A percentile compares a stretch with the other conserved stretches of the same genome.
These are phyloP conservation scores for Calonectria hongkongensis DNA, from an alignment of 2,329 filamentous ascomycete genomes.

Conservation along the genomic window DNA sequence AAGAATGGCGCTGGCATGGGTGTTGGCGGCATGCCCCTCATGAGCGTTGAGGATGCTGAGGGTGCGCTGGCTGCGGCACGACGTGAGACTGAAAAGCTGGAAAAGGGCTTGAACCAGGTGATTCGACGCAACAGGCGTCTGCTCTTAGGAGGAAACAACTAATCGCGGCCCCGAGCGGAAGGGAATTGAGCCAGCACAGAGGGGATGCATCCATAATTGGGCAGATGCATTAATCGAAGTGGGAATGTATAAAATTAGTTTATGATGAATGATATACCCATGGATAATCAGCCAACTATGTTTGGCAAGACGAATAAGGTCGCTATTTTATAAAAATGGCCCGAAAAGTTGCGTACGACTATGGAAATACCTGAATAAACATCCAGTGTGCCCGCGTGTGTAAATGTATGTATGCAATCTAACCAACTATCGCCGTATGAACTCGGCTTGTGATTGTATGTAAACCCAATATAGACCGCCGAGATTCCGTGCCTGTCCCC, in stretches of 20 bases:
- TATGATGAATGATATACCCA: constrained; percentile 5
- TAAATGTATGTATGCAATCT: constrained; percentile 3
- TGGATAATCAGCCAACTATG: not conserved
- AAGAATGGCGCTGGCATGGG: constrained; percentile 56
- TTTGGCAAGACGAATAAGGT: not conserved
- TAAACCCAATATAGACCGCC: not conserved
- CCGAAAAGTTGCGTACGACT: not conserved
- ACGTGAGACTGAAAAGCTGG: constrained; percentile 77
- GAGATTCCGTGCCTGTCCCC: not conserved
- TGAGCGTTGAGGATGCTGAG: constrained; percentile 80
- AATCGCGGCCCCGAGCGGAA: not conserved
- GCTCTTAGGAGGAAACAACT: constrained; percentile 62
- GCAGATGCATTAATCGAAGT: not conserved
- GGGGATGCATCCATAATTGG: not conserved
- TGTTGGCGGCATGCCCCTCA: constrained; percentile 69
- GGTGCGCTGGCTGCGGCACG: constrained; percentile 69
- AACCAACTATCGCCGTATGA: not conserved
- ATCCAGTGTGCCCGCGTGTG: no score
- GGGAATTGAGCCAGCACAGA: not conserved
- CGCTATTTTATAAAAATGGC: not conserved
- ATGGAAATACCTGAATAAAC: not conserved
- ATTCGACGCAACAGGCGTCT: constrained; percentile 77
- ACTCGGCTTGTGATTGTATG: not conserved
- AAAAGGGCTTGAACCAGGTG: constrained; percentile 76
- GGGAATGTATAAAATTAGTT: not conserved